Evolutionary conservation across 805 yeast genomes (phyloP).

Genomic region (Candida tibetensis): DNA sequence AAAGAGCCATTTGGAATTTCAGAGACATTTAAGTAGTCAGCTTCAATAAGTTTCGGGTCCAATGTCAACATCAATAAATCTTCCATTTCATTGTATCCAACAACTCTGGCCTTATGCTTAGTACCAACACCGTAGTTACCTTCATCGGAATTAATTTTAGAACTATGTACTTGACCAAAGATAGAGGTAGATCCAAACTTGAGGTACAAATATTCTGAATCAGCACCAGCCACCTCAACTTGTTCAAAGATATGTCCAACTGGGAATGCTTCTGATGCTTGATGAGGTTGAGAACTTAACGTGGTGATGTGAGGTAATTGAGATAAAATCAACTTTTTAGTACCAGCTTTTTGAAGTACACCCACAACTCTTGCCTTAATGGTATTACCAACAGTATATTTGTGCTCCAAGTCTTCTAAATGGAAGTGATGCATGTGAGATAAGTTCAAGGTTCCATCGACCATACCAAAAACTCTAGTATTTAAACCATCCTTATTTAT

Average conservation of each 20-base stretch:
- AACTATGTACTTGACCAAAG: conserved; percentile 74
- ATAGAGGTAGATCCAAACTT: conserved; percentile 51
- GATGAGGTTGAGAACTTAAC: conserved; percentile 21
- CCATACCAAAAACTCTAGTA: conserved; percentile 72
- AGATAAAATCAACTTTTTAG: conserved; percentile 64
- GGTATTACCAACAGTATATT: conserved; percentile 63
- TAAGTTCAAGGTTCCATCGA: conserved; percentile 66
- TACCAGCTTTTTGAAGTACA: conserved; percentile 44
- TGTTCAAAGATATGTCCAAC: conserved; percentile 67
- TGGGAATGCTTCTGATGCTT: conserved; percentile 62
- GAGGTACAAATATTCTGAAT: conserved; percentile 53
- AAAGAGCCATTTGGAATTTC: conserved; percentile 78
- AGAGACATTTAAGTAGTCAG: conserved; percentile 61
- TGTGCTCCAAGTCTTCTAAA: conserved; percentile 51
- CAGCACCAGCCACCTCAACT: conserved; percentile 60
- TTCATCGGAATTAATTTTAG: conserved; percentile 57
- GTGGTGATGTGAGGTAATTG: conserved; percentile 52
- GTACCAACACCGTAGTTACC: conserved; percentile 60
- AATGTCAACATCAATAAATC: conserved; percentile 64
- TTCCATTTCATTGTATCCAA: conserved; percentile 68
- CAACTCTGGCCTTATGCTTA: conserved; percentile 69
- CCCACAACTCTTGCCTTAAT: conserved; percentile 72
- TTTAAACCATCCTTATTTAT: conserved; percentile 59
- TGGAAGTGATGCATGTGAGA: conserved; percentile 60
- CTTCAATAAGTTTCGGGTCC: conserved; percentile 60